These are phyloP conservation scores for Talaromyces trachyspermus DNA, from an alignment of 495 filamentous ascomycete species.

Conservation along the genomic window DNA sequence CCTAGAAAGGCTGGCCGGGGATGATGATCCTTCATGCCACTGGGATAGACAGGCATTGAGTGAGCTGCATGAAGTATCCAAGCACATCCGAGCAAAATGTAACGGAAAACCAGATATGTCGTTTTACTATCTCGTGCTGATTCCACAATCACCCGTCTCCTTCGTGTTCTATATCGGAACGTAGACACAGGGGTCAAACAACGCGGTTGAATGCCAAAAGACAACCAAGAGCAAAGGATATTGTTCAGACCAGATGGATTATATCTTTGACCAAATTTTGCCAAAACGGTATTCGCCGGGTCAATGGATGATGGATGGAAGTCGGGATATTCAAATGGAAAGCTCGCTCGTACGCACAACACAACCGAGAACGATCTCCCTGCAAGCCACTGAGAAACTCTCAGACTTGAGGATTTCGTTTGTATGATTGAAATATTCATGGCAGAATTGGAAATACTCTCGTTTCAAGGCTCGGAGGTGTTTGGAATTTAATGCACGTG, in stretches of 20 bases:
- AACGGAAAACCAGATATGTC: background rate
- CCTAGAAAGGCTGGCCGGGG: background rate
- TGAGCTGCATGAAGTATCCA: too few relatives aligned
- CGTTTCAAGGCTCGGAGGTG: background rate
- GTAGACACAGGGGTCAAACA: background rate
- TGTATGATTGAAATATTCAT: background rate
- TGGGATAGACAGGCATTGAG: background rate
- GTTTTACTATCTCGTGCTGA: too few relatives aligned
- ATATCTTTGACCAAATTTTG: background rate
- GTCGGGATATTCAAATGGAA: too few relatives aligned
- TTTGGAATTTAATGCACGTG: too few relatives aligned
- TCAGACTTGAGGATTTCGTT: too few relatives aligned
- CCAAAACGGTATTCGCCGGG: background rate
- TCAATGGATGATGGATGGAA: background rate
- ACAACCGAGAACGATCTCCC: too few relatives aligned
- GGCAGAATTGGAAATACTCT: background rate
- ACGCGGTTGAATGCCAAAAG: background rate
- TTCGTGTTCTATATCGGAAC: background rate
- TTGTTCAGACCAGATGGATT: background rate
- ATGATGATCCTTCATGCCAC: slow-evolving; percentile 5
- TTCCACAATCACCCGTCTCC: too few relatives aligned
- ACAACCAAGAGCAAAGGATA: background rate
- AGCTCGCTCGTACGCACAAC: too few relatives aligned
- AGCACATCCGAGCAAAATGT: background rate
- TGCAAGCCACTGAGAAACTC: too few relatives aligned